Percentiles rank a stretch among this genome's conserved stretches.
These are phyloP conservation scores for Dryas drummondii DNA, from an alignment of 306 rosid species.

Conservation along the genomic window DNA sequence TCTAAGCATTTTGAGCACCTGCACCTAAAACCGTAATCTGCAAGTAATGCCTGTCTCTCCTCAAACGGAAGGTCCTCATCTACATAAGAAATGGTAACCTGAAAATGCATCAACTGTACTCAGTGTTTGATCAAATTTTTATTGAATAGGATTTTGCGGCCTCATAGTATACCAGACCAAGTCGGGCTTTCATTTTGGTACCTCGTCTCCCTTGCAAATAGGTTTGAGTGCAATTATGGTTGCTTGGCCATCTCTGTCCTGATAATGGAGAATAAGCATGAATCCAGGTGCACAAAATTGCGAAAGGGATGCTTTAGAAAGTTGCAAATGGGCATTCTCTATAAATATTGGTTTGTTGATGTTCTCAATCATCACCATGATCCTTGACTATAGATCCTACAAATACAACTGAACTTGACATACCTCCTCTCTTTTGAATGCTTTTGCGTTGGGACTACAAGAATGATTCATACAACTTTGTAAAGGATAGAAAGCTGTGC, in stretches of 20 bases:
- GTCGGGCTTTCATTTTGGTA: slow-evolving; percentile 10
- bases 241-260: slow-evolving; percentile 97
- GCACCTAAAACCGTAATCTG: slow-evolving; percentile 83
- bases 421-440: slow-evolving; percentile 96
- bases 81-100: slow-evolving; percentile 89
- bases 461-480: slow-evolving; percentile 98
- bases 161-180: background rate
- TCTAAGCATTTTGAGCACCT: slow-evolving; percentile 61
- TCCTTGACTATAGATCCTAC: background rate
- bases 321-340: background rate
- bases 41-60: slow-evolving; percentile 79
- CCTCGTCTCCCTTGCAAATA: slow-evolving; percentile 84
- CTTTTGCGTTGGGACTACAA: slow-evolving; percentile 87
- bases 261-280: slow-evolving; percentile 24
- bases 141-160: background rate
- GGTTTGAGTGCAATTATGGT: slow-evolving; percentile 63
- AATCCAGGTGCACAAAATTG: background rate
- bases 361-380: slow-evolving; percentile 7
- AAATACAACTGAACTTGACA: slow-evolving; percentile 19
- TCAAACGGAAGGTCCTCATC: slow-evolving; percentile 79
- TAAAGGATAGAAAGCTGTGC: slow-evolving; percentile 85
- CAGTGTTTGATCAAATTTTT: background rate
- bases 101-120: slow-evolving; percentile 30
- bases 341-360: background rate
- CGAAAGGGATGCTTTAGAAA: background rate